Evolutionary conservation across 2,329 filamentous ascomycete genomes (phyloP).

Genomic region (Tolypocladium tropicale): DNA sequence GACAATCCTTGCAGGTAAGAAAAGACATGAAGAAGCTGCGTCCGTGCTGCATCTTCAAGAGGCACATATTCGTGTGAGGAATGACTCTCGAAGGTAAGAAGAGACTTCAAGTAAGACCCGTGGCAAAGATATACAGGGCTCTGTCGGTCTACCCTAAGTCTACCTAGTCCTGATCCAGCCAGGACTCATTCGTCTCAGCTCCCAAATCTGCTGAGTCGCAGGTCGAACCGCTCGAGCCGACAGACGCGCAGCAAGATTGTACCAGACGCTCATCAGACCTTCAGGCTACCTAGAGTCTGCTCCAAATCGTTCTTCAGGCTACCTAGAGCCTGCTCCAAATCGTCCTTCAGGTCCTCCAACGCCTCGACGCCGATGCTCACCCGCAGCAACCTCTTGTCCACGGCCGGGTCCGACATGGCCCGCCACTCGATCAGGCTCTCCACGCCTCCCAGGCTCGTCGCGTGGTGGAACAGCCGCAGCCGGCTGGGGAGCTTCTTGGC

Average conservation of each 20-base stretch:
- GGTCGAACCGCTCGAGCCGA: too few species aligned
- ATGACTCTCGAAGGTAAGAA: too few species aligned
- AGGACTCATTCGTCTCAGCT: too few species aligned
- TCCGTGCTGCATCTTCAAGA: too few species aligned
- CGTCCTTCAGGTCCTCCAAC: conserved; percentile 71
- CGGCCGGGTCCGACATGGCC: conserved; percentile 67
- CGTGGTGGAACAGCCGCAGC: conserved; percentile 80
- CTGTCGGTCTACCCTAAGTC: too few species aligned
- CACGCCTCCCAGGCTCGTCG: conserved; percentile 85
- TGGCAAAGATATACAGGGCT: too few species aligned
- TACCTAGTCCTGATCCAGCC: too few species aligned
- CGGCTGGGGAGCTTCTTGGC: conserved; percentile 68
- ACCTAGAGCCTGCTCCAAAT: conserved; percentile 59
- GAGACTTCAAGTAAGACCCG: too few species aligned
- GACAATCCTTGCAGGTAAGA: too few species aligned
- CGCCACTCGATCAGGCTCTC: conserved; percentile 97
- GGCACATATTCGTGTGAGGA: too few species aligned
- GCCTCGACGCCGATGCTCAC: conserved; percentile 82
- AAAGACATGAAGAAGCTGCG: too few species aligned
- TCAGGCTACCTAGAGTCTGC: conserved; percentile 51
- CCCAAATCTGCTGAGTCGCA: too few species aligned
- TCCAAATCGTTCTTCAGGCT: conserved; percentile 64
- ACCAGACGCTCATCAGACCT: not conserved
- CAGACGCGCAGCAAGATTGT: not conserved
- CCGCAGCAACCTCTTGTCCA: conserved; percentile 64